phyloP scores from a whole-genome alignment of 2,329 filamentous ascomycete genomes.

The Periconia macrospinosa region DNA sequence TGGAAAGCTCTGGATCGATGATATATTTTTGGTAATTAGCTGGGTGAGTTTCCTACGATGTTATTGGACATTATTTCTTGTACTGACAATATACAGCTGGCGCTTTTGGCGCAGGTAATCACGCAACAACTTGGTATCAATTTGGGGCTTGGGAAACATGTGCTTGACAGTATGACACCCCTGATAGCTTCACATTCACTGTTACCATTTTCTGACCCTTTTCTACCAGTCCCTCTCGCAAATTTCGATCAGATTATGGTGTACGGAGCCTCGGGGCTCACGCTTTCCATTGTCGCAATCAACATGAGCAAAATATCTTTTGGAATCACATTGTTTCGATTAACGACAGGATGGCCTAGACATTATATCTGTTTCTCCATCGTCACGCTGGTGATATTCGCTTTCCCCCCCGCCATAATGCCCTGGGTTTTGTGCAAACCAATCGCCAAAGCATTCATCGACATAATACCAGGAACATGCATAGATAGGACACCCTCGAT shows the following conservation, averaged over 20 bases:
- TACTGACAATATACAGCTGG: no score
- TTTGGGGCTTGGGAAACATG: no score
- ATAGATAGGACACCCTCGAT: background rate
- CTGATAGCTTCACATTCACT: no score
- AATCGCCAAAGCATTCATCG: background rate
- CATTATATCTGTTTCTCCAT: constrained; percentile 12
- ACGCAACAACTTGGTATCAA: no score
- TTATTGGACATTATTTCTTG: no score
- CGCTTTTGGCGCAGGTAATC: no score
- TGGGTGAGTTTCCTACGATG: no score
- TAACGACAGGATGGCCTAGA: constrained; percentile 12
- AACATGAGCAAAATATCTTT: constrained; percentile 19
- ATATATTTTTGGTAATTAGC: no score
- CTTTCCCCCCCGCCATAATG: background rate
- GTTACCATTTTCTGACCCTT: no score
- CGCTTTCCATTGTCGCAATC: constrained; percentile 12
- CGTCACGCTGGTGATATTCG: background rate
- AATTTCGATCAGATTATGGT: constrained; percentile 10
- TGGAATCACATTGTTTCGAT: constrained; percentile 14
- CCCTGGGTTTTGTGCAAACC: background rate
- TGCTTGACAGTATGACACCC: no score
- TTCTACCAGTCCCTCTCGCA: no score
- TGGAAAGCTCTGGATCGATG: no score
- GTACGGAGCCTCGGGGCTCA: constrained; percentile 12
- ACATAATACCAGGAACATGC: background rate